Percentiles rank a stretch among this genome's conserved stretches.
Evolutionary conservation across 345 rosid genomes (phyloP).

Genomic region (Lenwebbia sp.): DNA sequence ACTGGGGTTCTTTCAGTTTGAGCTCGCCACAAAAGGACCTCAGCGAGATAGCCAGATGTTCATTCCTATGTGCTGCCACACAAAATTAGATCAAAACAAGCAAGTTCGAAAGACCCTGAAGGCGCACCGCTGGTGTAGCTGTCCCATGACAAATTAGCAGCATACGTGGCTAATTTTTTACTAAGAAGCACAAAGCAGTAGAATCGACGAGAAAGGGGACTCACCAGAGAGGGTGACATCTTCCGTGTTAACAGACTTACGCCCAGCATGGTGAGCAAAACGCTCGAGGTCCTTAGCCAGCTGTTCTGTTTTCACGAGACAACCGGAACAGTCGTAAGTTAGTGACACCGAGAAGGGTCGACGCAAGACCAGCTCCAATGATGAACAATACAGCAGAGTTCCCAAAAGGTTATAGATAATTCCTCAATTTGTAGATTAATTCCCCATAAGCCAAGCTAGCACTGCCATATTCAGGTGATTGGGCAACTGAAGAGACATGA

Average conservation of each 20-base stretch:
- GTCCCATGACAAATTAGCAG: neutral
- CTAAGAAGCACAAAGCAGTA: neutral
- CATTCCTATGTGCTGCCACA: constrained; percentile 81
- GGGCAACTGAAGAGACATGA: neutral
- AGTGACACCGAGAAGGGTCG: neutral
- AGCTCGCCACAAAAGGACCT: constrained; percentile 54
- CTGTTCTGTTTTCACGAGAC: constrained; percentile 32
- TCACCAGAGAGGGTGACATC: constrained; percentile 81
- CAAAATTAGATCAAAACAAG: neutral
- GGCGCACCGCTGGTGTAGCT: neutral
- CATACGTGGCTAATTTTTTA: neutral
- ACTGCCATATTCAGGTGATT: neutral
- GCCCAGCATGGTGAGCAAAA: constrained; percentile 88
- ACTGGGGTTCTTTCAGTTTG: constrained; percentile 62
- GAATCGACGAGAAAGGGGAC: neutral
- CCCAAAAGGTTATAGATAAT: neutral
- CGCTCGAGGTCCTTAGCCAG: constrained; percentile 71
- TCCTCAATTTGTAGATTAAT: neutral
- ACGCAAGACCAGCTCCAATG: neutral
- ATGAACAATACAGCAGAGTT: neutral
- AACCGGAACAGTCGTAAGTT: neutral
- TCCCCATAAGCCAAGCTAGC: neutral
- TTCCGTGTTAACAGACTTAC: constrained; percentile 73
- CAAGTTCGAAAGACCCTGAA: neutral
- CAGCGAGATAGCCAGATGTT: constrained; percentile 39